Base-by-base conservation (phyloP, 805 yeast genomes). In the Wickerhamomyces hampshirensis region DNA sequence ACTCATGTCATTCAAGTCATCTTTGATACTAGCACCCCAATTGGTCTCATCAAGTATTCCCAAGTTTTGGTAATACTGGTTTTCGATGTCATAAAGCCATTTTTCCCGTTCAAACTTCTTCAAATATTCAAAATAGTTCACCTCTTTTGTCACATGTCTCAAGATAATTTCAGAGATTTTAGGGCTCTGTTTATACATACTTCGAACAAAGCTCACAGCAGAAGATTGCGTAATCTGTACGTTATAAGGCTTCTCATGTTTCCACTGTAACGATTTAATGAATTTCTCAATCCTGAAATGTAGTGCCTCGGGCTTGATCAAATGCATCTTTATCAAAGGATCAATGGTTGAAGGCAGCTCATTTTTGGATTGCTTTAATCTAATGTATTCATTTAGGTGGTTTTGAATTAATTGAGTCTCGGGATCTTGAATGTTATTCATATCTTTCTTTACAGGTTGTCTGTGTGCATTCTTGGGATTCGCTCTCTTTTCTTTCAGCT, bases 11-110 rank as follows among this genome's bases (percentile, higher is more conserved):
- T 28, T 26, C 9, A 59, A 31, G 3, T 45, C 36, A 5, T 50
- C 48, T 12, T 35, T 24, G 4, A 60, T 31, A 2, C 58, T 55
- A 6, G 28, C 23, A n/a, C 50, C 34, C 67, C 68, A 63, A 11
- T 46, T 11, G 11, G 24, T 21, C 10, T 21, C 24, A 8, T 21
- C 24, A 21, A 11, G 11, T 21, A 11, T 11, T 21, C 24, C 24
- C 11, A 21, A 11, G 11, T 21, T 21, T 21, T 7, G 10, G 11
- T 8, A 21, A 21, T 21, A 51, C 4, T 26, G 13, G 6, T 28
- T 32, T 23, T 51, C 53, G 24, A 19, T 13, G 4, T 42, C 26
- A 23, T 47, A 49, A 5, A 46, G 9, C 37, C 42, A 30, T 19
- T 28, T 39, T 14, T 44, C 31, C 11, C 33, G 23, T 7, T 43